phyloP scores from a whole-genome alignment of 148 eudicot genomes.

The Vaccinium corymbosum region DNA sequence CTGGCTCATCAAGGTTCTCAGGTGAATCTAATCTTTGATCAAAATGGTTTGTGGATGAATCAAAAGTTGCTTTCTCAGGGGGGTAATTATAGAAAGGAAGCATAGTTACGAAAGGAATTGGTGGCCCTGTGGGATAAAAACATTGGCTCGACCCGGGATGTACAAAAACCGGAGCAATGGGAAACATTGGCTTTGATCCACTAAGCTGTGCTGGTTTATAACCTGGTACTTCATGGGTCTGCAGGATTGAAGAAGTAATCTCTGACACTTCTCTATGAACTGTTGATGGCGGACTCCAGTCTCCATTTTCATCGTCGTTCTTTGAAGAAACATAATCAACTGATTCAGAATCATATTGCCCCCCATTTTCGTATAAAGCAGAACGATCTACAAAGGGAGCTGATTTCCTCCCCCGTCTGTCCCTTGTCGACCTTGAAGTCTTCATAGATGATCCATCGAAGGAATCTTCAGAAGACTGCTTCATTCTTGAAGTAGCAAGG shows the following conservation, averaged over 20 bases:
- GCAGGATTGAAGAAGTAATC: slow-evolving; percentile 22
- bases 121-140: slow-evolving; percentile 47
- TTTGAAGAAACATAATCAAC: slow-evolving; percentile 23
- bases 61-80: slow-evolving; percentile 25
- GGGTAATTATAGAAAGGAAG: slow-evolving; percentile 34
- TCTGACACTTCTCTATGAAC: slow-evolving; percentile 16
- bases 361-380: slow-evolving; percentile 10
- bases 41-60: slow-evolving; percentile 10
- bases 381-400: slow-evolving; percentile 22
- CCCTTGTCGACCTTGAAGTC: slow-evolving; percentile 19
- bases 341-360: slow-evolving; percentile 19
- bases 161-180: slow-evolving; percentile 30
- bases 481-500: slow-evolving; percentile 30
- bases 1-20: slow-evolving; percentile 22
- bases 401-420: slow-evolving; percentile 24
- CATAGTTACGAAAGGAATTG: slow-evolving; percentile 45
- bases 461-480: slow-evolving; percentile 41
- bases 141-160: slow-evolving; percentile 36
- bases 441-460: slow-evolving; percentile 35
- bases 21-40: slow-evolving; percentile 22
- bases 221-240: slow-evolving; percentile 23
- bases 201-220: slow-evolving; percentile 22
- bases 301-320: slow-evolving; percentile 22
- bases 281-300: slow-evolving; percentile 31
- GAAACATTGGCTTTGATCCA: slow-evolving; percentile 28